Evolutionary conservation across 108 stramenopile species (phyloP).

Genomic region (Mayamaea pseudoterrestris): DNA sequence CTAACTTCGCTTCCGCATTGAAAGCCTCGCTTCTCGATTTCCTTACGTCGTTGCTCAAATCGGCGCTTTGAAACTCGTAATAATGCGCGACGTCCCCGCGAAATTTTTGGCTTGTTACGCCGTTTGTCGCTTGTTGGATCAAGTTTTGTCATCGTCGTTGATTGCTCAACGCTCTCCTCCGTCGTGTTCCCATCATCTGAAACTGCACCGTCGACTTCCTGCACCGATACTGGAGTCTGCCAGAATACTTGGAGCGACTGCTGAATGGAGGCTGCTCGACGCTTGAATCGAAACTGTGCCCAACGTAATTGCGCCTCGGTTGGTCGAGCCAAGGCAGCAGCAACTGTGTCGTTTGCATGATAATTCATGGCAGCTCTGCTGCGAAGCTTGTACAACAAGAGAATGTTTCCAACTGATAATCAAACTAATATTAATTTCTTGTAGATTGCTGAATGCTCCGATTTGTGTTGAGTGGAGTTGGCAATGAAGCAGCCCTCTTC

Average conservation of each 20-base stretch:
- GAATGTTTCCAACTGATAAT: too few species aligned
- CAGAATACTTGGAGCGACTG: slow-evolving; percentile 27
- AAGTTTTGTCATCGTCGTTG: slow-evolving; percentile 2
- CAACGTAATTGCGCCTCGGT: slow-evolving; percentile 72
- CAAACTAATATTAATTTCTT: too few species aligned
- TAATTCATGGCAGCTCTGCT: too few species aligned
- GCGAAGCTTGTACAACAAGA: too few species aligned
- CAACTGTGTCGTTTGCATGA: too few species aligned
- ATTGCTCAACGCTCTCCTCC: slow-evolving; percentile 9
- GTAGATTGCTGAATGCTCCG: too few species aligned
- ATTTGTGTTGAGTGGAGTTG: too few species aligned
- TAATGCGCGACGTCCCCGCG: slow-evolving; percentile 45
- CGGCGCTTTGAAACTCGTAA: slow-evolving; percentile 41
- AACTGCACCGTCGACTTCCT: slow-evolving; percentile 38
- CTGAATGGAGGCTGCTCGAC: slow-evolving; percentile 31
- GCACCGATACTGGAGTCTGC: slow-evolving; percentile 18
- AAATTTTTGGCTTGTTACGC: slow-evolving; percentile 15
- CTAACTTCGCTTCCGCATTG: background rate
- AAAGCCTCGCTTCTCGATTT: slow-evolving; percentile 27
- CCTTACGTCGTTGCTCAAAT: slow-evolving; percentile 28
- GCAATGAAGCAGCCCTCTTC: too few species aligned
- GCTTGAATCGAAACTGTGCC: slow-evolving; percentile 63
- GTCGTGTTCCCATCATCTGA: slow-evolving; percentile 37
- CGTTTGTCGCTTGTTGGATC: background rate
- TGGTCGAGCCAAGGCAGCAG: too few species aligned